Conservation (phyloP, 78 protist genomes). For the Emiliania huxleyi region DNA sequence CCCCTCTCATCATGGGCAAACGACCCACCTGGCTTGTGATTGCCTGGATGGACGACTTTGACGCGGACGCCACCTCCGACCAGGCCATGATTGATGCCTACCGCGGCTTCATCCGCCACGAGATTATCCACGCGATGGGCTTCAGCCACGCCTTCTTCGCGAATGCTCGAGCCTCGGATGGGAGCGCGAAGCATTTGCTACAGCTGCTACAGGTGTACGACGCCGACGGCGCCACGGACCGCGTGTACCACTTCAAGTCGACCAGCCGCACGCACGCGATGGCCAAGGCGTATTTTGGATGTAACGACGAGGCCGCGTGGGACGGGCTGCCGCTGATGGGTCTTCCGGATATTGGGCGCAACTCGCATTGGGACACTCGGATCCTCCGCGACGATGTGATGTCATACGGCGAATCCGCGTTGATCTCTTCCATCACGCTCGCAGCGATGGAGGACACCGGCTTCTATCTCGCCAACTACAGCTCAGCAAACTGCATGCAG, state of each 20-base stretch:
- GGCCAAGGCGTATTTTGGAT: neutral
- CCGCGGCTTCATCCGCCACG: neutral
- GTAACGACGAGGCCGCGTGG: neutral
- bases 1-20: neutral
- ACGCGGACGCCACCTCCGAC: neutral
- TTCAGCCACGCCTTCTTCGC: neutral
- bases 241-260: neutral
- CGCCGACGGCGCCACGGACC: neutral
- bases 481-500: neutral
- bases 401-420: neutral
- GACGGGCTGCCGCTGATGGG: constrained; percentile 12
- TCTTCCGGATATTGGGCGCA: neutral
- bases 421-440: neutral
- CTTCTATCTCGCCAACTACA: neutral
- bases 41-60: neutral
- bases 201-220: no score
- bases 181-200: neutral
- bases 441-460: neutral
- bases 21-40: neutral
- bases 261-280: neutral
- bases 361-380: neutral
- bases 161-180: neutral
- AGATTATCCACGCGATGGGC: constrained; percentile 5
- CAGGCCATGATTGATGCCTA: no score
- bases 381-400: constrained; percentile 14